Evolutionary conservation across 192 early-diverging fungal genomes (phyloP), one percentile per base, ranked within the genome.

Genomic region (Coemansia sp.): DNA sequence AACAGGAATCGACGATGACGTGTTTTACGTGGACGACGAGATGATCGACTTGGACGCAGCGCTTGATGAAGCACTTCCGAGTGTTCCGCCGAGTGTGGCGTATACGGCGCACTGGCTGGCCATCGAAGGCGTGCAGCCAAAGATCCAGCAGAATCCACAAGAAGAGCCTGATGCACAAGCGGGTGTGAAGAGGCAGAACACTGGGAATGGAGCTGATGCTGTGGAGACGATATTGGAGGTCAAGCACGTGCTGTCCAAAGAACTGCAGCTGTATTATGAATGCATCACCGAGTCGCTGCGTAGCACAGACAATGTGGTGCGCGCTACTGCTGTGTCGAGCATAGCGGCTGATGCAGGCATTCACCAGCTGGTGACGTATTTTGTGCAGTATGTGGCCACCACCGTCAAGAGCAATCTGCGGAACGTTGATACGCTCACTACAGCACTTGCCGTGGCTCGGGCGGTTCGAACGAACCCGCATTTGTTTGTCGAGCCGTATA

Each of bases 101-200:
- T 93, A 90, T 64, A 96, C 94, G 1, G 94, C 90, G 9, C 96
- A 98, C 66, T 98, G 95, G 94, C 83, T 99, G n/a, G 96, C 97
- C 2, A 91, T 99, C 61, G 97, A 98, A 62, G 97, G 97, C n/a
- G 94, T 98, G 12, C 97, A 99, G 73, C 97, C 97, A 12, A 84
- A 88, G 10, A 97, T 95, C 65, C 89, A 92, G 15, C 96, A 99
- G 71, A 99, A 99, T 64, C 97, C 97, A 0, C 6, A 34, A 34
- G 31, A 5, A 1, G 31, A 9, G 31, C 31, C 31, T 7, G 31
- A 34, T 34, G 31, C 6, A 7, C 31, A 34, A 28, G 28, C 7
- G 47, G 28, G 10, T 36, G 15, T n/a, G 64, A 59, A 2, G 53
- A 66, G 31, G 59, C 64, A 17, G 67, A 42, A 65, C 54, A 50